These are phyloP conservation scores for Auriscalpium orientale DNA, from an alignment of 768 basidiomycete genomes.

Conservation along the genomic window DNA sequence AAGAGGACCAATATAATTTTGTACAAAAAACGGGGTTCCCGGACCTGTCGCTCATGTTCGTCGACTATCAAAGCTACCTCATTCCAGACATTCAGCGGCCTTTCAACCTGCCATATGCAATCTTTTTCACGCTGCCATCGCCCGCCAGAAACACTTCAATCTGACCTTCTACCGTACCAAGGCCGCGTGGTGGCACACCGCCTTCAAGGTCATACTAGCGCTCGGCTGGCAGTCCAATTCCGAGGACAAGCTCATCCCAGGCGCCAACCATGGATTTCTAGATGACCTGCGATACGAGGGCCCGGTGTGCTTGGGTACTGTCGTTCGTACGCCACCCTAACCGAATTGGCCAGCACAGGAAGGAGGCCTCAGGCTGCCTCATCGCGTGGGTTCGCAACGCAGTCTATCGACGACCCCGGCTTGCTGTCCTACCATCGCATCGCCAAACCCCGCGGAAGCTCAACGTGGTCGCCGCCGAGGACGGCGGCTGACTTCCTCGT, in stretches of 20 bases:
- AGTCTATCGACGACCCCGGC: conserved; percentile 61
- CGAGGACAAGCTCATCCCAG: conserved; percentile 51
- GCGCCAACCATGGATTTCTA: conserved; percentile 42
- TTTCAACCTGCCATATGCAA: conserved; percentile 50
- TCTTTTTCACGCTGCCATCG: conserved; percentile 86
- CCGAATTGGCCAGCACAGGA: conserved; percentile 50
- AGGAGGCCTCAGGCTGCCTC: conserved; percentile 38
- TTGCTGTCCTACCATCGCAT: conserved; percentile 63
- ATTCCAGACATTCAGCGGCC: conserved; percentile 39
- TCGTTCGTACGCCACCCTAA: conserved; percentile 54
- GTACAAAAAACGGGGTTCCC: too few species aligned
- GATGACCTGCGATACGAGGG: conserved; percentile 59
- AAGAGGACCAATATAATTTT: too few species aligned
- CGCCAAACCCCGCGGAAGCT: conserved; percentile 83
- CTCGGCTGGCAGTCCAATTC: conserved; percentile 42
- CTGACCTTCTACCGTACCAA: conserved; percentile 75
- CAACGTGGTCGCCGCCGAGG: conserved; percentile 60
- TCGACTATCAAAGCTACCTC: conserved; percentile 19
- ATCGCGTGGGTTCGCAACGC: conserved; percentile 35
- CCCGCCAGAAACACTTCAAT: conserved; percentile 77
- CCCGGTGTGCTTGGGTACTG: conserved; percentile 61
- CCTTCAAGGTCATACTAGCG: conserved; percentile 51
- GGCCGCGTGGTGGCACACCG: conserved; percentile 80
- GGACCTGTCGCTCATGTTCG: too few species aligned
- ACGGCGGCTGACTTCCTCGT: conserved; percentile 55